These are phyloP conservation scores for Neurospora sp. DNA, from an alignment of 495 filamentous ascomycete genomes.

Conservation along the genomic window DNA sequence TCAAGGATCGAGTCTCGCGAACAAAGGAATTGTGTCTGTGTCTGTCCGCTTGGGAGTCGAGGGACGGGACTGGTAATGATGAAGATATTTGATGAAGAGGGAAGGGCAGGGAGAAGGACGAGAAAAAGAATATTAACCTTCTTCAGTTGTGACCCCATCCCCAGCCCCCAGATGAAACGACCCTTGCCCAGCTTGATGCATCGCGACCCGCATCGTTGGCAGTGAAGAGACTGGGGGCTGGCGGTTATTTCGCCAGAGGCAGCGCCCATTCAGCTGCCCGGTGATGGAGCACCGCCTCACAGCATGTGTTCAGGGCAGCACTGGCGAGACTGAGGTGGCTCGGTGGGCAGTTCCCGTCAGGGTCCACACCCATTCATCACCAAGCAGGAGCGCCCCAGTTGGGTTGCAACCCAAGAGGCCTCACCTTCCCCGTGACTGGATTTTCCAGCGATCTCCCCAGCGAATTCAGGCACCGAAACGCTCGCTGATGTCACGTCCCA, in stretches of 20 bases:
- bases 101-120: not conserved
- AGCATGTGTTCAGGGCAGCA: not conserved
- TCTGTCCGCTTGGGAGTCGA: not conserved
- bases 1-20: not conserved
- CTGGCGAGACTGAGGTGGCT: not conserved
- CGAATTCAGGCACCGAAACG: not conserved
- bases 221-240: not conserved
- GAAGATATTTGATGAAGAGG: not conserved
- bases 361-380: not conserved
- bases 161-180: not conserved
- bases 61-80: not conserved
- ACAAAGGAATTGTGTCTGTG: not conserved
- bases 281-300: not conserved
- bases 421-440: not conserved
- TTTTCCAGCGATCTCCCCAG: not conserved
- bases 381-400: not conserved
- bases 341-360: not conserved
- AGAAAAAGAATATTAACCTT: not conserved
- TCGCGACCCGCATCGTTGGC: not conserved
- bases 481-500: not conserved
- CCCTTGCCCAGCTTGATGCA: not conserved
- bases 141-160: not conserved
- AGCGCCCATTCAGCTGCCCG: not conserved
- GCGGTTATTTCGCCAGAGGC: not conserved
- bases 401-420: not conserved